phyloP scores from a whole-genome alignment of 768 basidiomycete genomes.

The Leccinum rimulosum region DNA sequence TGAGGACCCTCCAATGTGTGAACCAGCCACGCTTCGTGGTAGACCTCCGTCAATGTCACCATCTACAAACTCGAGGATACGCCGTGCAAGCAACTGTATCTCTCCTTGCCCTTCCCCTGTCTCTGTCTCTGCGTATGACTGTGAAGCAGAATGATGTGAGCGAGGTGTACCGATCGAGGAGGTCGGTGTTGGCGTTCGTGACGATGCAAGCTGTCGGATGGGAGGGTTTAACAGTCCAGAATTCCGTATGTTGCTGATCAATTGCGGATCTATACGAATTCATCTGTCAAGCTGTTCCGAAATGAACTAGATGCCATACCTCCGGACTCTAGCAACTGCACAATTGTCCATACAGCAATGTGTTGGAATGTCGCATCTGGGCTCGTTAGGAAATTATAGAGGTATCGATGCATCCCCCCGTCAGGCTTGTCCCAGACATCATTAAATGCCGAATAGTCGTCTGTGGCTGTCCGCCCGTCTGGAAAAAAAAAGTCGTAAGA shows the following conservation, averaged over 20 bases:
- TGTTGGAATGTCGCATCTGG: slow-evolving; percentile 98
- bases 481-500: neutral
- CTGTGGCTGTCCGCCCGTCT: slow-evolving; percentile 74
- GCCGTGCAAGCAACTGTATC: slow-evolving; percentile 79
- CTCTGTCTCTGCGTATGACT: slow-evolving; percentile 80
- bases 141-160: slow-evolving; percentile 63
- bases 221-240: slow-evolving; percentile 81
- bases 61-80: slow-evolving; percentile 87
- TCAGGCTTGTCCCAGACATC: slow-evolving; percentile 98
- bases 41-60: slow-evolving; percentile 60
- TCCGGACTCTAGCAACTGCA: slow-evolving; percentile 95
- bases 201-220: slow-evolving; percentile 78
- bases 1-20: slow-evolving; percentile 69
- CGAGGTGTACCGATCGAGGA: slow-evolving; percentile 75
- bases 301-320: slow-evolving; percentile 42
- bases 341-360: slow-evolving; percentile 99
- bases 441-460: slow-evolving; percentile 96
- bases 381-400: slow-evolving; percentile 90
- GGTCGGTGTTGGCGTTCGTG: slow-evolving; percentile 63
- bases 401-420: slow-evolving; percentile 93
- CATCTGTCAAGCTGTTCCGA: neutral
- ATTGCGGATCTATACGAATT: slow-evolving; percentile 63
- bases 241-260: slow-evolving; percentile 86
- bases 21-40: slow-evolving; percentile 59
- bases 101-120: slow-evolving; percentile 88